Evolutionary conservation across 495 filamentous ascomycete species (phyloP), one percentile per base, ranked within the genome.

Genomic region (Podospora bellae-mahoneyi): DNA sequence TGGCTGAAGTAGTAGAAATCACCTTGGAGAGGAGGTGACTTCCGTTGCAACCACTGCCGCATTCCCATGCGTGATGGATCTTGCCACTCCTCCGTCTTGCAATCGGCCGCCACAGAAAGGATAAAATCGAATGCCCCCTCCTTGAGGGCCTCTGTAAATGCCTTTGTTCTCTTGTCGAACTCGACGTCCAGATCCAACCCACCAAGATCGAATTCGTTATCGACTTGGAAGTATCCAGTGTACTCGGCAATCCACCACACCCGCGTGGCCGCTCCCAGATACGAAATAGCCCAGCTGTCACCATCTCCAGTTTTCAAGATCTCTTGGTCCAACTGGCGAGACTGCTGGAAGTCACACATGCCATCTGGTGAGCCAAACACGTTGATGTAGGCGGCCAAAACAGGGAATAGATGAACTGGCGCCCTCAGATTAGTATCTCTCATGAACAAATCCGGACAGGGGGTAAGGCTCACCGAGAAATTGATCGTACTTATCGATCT

Each of bases 61-160:
- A 97, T 78, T 66, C 90, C 89, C 58, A 84, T 85, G 61, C 89
- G 90, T 53, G 88, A 87, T 56, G 93, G 87, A 74, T 98, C 93
- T 72, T 89, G 87, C 92, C 92, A 96, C 71, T 92, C 89, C 55
- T 80, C 72, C 0, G 83, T 75, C 66, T 80, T 91, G 70, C 93
- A 84, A 68, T 93, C 91, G 48, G 92, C 89, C 67, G 92, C 90
- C 39, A 96, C 83, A 1, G 92, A 88, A 20, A 99, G 84, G 71
- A 96, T 86, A 73, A 97, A 95, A 71, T 98, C 92, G 69, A 99
- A 90, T 54, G 91, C 95, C 6, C 93, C 94, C 69, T 97, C 92
- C 66, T 92, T 90, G 5, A 98, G 81, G n/a, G 89, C 87, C 56
- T 89, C 86, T 66, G 87, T 79, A 72, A 96, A 95, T 63, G 88